Conservation (phyloP, 129 eudicot species). For the Lonicera japonica region DNA sequence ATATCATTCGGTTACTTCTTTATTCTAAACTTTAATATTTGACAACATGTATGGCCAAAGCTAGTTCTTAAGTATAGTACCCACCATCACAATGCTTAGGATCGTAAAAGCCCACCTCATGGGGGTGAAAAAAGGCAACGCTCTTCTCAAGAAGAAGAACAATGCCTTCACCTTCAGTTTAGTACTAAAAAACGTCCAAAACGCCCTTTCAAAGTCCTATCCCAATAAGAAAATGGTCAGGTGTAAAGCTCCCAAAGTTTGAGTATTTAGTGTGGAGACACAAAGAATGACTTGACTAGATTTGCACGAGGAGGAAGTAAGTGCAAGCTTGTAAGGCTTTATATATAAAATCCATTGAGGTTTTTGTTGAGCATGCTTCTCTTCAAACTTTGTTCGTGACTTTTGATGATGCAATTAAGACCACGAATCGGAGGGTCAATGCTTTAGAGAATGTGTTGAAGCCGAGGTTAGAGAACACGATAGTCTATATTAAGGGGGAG, state of each 20-base stretch:
- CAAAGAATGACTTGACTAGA: constrained; percentile 84
- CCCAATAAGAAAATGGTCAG: constrained; percentile 75
- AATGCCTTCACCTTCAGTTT: constrained; percentile 87
- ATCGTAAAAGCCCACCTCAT: constrained; percentile 80
- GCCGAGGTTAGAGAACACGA: constrained; percentile 77
- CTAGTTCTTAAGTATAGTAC: constrained; percentile 81
- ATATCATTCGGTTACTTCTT: too few species aligned
- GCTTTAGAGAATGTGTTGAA: constrained; percentile 89
- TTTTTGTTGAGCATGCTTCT: constrained; percentile 84
- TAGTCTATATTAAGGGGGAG: constrained; percentile 76
- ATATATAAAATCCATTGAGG: constrained; percentile 79
- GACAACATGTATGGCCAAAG: constrained; percentile 77
- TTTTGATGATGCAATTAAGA: constrained; percentile 90
- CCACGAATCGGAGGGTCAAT: constrained; percentile 91
- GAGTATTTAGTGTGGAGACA: constrained; percentile 62
- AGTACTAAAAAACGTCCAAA: constrained; percentile 72
- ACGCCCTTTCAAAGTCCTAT: constrained; percentile 70
- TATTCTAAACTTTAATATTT: too few species aligned
- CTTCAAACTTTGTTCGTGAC: constrained; percentile 88
- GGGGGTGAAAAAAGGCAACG: constrained; percentile 95
- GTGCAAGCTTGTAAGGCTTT: constrained; percentile 76
- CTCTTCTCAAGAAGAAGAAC: constrained; percentile 90
- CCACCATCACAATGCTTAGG: constrained; percentile 86
- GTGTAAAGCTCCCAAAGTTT: constrained; percentile 88
- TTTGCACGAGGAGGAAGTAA: constrained; percentile 94